Base-by-base conservation (phyloP, 306 rosid genomes). In the Styphnolobium japonicum region DNA sequence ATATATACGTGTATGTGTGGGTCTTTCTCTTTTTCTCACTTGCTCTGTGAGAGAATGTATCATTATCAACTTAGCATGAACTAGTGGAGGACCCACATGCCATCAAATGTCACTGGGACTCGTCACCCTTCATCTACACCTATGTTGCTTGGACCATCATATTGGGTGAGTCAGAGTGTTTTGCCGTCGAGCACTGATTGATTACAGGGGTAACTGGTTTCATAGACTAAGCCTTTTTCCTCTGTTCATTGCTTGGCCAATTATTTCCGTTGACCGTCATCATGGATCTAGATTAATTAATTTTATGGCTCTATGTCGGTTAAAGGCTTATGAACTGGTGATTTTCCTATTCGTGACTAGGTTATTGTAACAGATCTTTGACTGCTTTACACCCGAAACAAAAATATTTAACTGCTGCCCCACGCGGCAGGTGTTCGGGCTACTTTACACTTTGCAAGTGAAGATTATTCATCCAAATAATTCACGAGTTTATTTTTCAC, bases 1-100 rank as follows among this genome's bases (percentile, higher is more conserved):
- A 51, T 19, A 19, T 10, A 27, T 39, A 23, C 11, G 55, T 67
- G 33, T 2, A 15, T 73, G 78, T 48, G 83, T 73, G 67, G 53
- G 68, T 49, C 82, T 42, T 49, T 49, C 11, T 42, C 36, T 25
- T 55, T 69, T 16, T 15, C 22, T 42, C 4, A 11, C 18, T 48
- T 19, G 31, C 46, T 53, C 15, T 21, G 6, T 22, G 12, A 19
- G 52, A 9, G 12, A 52, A 9, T 39, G 55, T 65, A 71, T 81
- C 67, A 56, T 39, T 70, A 73, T 74, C 68, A 79, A 61, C 64
- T 66, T 11, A 58, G 70, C 71, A 66, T 45, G 65, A 34, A 23
- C 69, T 39, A 84, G 87, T 82, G 91, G 86, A 80, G 83, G 85
- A 31, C 81, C 88, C 45, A 82, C 62, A 40, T 48, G 40, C 40